Conservation (phyloP, 1,139 yeast genomes). For the Tardiomyces digboiensis region DNA sequence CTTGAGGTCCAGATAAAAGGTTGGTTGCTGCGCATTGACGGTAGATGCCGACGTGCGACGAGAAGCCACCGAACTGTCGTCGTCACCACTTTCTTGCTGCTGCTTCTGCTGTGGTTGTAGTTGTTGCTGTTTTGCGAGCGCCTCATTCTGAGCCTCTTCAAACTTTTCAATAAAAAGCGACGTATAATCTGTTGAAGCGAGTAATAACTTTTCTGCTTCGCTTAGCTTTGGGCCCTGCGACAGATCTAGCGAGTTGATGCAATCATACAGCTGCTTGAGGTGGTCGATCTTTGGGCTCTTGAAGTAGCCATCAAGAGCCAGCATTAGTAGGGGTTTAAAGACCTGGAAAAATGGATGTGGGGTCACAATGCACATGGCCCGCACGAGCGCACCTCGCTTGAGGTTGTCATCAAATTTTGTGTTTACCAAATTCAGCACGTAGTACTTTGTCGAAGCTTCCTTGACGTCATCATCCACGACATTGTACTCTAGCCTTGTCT, state of each 20-base stretch:
- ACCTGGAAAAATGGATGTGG: slow-evolving; percentile 43
- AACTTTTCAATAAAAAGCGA: slow-evolving; percentile 23
- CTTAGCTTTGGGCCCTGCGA: slow-evolving; percentile 22
- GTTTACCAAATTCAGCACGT: slow-evolving; percentile 46
- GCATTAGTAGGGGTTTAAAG: slow-evolving; percentile 47
- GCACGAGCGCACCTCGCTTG: slow-evolving; percentile 47
- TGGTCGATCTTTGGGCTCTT: slow-evolving; percentile 18
- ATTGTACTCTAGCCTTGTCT: slow-evolving; percentile 20
- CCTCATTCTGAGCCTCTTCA: slow-evolving; percentile 8
- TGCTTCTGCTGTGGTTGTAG: slow-evolving; percentile 4
- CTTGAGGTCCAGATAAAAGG: slow-evolving; percentile 21
- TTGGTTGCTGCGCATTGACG: slow-evolving; percentile 1
- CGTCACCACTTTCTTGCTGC: neutral
- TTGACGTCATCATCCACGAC: slow-evolving; percentile 17
- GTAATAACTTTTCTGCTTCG: slow-evolving; percentile 22
- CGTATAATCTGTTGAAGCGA: slow-evolving; percentile 21
- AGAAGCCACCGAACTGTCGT: neutral
- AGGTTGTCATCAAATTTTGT: slow-evolving; percentile 38
- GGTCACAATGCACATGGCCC: slow-evolving; percentile 47
- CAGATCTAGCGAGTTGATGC: slow-evolving; percentile 30
- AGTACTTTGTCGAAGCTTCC: slow-evolving; percentile 35
- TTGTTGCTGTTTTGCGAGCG: slow-evolving; percentile 3
- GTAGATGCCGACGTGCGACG: slow-evolving; percentile 1
- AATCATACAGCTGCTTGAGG: slow-evolving; percentile 28
- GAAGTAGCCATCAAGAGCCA: slow-evolving; percentile 40